Conservation (phyloP, 768 basidiomycete species). For the Boletus insuetus region DNA sequence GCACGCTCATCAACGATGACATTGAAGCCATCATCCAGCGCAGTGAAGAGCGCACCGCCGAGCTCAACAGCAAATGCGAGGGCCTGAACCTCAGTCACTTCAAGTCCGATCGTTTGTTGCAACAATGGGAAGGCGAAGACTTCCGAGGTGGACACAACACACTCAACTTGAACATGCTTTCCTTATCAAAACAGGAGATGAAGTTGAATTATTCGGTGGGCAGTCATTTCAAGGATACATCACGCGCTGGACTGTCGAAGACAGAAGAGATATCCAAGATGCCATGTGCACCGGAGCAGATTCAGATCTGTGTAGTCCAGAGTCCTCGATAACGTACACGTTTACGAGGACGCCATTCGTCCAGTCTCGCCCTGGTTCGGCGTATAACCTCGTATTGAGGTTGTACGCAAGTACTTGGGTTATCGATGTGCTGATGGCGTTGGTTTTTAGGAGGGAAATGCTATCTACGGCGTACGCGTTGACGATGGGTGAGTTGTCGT, state of each 20-base stretch:
- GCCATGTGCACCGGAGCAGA: constrained; percentile 34
- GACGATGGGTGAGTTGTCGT: constrained; percentile 7
- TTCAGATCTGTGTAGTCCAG: constrained; percentile 15
- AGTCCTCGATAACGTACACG: constrained; percentile 12
- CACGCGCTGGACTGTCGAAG: constrained; percentile 78
- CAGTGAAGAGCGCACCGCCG: constrained; percentile 76
- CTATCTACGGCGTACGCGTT: no score
- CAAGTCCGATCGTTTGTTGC: constrained; percentile 87
- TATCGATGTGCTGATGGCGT: no score
- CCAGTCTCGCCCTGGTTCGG: constrained; percentile 36
- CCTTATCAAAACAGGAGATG: constrained; percentile 48
- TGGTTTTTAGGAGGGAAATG: no score
- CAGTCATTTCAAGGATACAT: constrained; percentile 84
- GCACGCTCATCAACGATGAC: constrained; percentile 48
- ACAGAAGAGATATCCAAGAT: constrained; percentile 52
- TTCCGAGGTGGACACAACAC: constrained; percentile 76
- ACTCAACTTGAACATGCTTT: constrained; percentile 74
- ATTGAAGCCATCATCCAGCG: no score
- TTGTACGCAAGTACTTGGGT: constrained; percentile 33
- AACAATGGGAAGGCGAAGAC: constrained; percentile 75
- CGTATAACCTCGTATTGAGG: constrained; percentile 34
- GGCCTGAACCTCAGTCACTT: constrained; percentile 26
- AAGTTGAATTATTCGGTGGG: constrained; percentile 48
- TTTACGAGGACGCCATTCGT: constrained; percentile 30
- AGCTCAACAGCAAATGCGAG: constrained; percentile 90